Evolutionary conservation across 176 grass and related monocot genomes (phyloP), one percentile per base, ranked within the genome.

Genomic region (Tillandsia leiboldiana): DNA sequence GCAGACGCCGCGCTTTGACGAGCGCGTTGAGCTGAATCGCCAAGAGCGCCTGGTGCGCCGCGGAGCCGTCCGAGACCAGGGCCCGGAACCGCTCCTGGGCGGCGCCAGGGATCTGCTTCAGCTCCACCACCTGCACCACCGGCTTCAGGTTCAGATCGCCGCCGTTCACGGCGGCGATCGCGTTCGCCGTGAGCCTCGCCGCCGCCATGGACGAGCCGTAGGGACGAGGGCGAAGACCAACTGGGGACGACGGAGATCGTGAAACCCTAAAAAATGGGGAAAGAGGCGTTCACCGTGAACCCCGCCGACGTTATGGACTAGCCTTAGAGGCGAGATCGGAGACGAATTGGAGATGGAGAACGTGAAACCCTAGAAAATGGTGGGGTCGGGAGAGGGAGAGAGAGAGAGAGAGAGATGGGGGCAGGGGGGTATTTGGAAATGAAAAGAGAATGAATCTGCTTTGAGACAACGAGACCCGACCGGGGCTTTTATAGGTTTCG

Each of bases 61-160:
- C 42, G 11, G 70, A 22, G 51, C 94, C 87, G 51, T 97, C 94
- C 5, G 94, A 86, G 20, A 97, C 63, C 75, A 83, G 24, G 23
- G 82, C 79, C n/a, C 79, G 73, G 72, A 69, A 97, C 79, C 89
- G 61, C 73, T 87, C 82, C 71, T 81, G 76, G 26, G 70, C 11
- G 3, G 52, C 14, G n/a, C 52, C 73, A 33, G 51, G 11, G 3
- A 82, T 70, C 51, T 8, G 58, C 81, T 65, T 68, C 76, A 91
- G 8, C 8, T 97, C 69, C 64, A 97, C n/a, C 59, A 93, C 63
- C 89, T 92, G 83, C 27, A 93, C 66, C 28, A 90, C 56, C 53
- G 89, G 89, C 75, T 79, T 82, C 65, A 92, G 77, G 75, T 90
- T 68, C 49, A 68, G 59, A 76, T 97, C 77, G 26, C 86, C 89